Base-by-base conservation (phyloP, 495 filamentous ascomycete species). In the Lophiostoma macrostomum region DNA sequence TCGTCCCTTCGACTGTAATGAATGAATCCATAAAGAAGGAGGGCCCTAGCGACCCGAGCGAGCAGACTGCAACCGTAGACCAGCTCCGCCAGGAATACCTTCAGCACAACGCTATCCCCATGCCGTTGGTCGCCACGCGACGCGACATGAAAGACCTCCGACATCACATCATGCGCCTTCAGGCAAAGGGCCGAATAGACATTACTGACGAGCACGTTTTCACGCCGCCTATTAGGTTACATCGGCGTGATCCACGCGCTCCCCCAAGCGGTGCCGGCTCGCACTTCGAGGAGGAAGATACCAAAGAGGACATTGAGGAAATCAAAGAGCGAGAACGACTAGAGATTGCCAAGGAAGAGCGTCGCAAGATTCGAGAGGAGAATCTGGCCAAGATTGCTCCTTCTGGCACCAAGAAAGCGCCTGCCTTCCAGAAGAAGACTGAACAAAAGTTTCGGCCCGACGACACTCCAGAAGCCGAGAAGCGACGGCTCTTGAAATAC, bases 321-420 rank as follows among this genome's bases (percentile, higher is more conserved):
- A 80, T 80, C 41, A 75, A 77, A 43, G 87, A 91, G 51, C 77
- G 85, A 13, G 90, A 91, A 67, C 80, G 78, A 41, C 74, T 86
- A 46, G 82, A 86, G 56, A 74, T 80, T 14, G 70, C 80, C 27
- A 86, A 85, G 64, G 85, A 81, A 10, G 87, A 91, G 51, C 84
- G 84, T 22, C 88, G 93, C 48, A 85, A 85, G 18, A 84, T 93
- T 56, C 82, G 85, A 32, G 90, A 90, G 12, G 80, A 85, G 16
- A 89, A 94, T 53, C 74, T 87, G 47, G 88, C 90, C 4, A 87
- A 91, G 66, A 95, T 97, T 49, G 93, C 93, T 0, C 93, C 93
- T 53, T 74, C 63, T 10, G 76, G 81, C 22, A 73, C 74, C 23
- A 74, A 77, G 29, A 86, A 85, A 64, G 76, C 82, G 64, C 70